phyloP scores from a whole-genome alignment of 1,284 basidiomycete species.

The Trichosporon coremiiforme region DNA sequence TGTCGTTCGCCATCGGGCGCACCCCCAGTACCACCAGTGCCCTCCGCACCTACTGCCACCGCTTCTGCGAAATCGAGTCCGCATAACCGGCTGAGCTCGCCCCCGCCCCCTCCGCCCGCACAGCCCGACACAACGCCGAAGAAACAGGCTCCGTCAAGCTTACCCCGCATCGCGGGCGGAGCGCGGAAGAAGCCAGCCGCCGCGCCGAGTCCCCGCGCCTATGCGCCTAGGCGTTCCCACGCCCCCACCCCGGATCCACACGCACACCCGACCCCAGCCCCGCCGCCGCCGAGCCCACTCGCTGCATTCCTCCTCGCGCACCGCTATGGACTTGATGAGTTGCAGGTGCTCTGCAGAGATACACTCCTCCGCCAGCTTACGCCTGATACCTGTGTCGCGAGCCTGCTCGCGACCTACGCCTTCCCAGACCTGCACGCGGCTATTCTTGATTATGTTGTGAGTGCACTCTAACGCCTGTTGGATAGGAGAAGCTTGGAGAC shows the following conservation, averaged over 20 bases:
- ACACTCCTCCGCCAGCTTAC: conserved; percentile 75
- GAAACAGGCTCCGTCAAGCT: neutral
- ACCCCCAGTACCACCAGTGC: neutral
- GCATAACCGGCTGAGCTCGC: neutral
- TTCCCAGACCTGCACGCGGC: conserved; percentile 46
- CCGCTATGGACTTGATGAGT: conserved; percentile 69
- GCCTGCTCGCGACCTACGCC: conserved; percentile 58
- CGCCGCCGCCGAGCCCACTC: conserved; percentile 63
- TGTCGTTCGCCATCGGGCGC: conserved; percentile 16
- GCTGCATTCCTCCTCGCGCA: conserved; percentile 79
- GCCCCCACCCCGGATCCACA: conserved; percentile 66
- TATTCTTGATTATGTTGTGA: conserved; percentile 48
- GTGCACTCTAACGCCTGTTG: conserved; percentile 18
- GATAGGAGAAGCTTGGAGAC: neutral
- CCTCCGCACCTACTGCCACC: neutral
- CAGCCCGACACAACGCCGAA: neutral
- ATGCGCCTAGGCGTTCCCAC: conserved; percentile 40
- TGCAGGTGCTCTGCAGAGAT: conserved; percentile 69
- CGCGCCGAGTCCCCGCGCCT: neutral
- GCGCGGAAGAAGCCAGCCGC: conserved; percentile 12
- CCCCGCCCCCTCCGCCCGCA: neutral
- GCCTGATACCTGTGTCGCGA: conserved; percentile 69
- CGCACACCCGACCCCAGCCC: conserved; percentile 64
- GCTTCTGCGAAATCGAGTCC: neutral
- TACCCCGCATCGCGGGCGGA: conserved; percentile 11